These are phyloP conservation scores for Eragrostis tef DNA, from an alignment of 202 grass and related monocot genomes.

Conservation along the genomic window DNA sequence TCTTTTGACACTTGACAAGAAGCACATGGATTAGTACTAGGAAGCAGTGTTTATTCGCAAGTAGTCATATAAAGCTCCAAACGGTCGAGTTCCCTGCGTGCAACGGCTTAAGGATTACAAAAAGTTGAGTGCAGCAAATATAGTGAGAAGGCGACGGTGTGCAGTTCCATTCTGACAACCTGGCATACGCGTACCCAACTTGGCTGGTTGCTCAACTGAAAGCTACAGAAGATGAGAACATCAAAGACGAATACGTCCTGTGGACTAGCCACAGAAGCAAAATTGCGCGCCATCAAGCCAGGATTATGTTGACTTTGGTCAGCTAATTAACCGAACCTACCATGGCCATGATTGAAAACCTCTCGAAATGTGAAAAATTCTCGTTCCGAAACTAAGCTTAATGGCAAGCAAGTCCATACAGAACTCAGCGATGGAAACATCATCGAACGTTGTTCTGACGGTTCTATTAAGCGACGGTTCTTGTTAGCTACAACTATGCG, in stretches of 20 bases:
- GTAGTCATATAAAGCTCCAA: conserved; percentile 5
- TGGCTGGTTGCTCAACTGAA: background rate
- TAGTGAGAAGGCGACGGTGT: background rate
- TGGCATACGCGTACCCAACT: background rate
- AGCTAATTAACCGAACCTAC: background rate
- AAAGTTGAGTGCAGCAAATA: too few relatives aligned
- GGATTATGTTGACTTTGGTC: background rate
- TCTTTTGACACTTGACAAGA: background rate
- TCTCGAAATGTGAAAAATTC: background rate
- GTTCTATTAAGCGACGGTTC: background rate
- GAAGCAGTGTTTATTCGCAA: background rate
- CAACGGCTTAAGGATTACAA: background rate
- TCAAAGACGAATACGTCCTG: background rate
- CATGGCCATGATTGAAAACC: background rate
- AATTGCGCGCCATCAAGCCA: background rate
- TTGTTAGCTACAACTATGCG: conserved; percentile 2
- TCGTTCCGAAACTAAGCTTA: background rate
- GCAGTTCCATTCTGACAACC: background rate
- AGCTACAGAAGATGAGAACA: background rate
- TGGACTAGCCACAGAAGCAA: too few relatives aligned
- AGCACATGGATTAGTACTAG: background rate
- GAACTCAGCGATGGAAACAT: background rate
- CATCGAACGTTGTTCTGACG: background rate
- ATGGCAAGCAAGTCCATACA: background rate
- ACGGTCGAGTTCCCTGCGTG: conserved; percentile 20